A percentile compares a stretch with the other conserved stretches of the same genome.
phyloP scores from a whole-genome alignment of 371 early-diverging fungal genomes.

The Blakeslea trispora region DNA sequence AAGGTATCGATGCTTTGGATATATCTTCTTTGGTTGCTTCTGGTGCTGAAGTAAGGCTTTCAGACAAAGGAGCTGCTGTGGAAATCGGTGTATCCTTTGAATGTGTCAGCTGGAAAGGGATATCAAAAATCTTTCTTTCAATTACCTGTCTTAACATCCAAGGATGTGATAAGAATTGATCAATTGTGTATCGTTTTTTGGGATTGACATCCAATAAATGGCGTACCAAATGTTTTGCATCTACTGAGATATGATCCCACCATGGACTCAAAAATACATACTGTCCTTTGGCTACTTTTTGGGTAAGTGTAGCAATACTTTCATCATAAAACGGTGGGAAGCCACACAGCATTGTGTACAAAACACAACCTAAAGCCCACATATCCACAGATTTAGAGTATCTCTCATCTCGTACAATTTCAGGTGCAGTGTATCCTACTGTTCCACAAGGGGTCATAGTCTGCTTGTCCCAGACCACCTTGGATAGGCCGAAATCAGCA shows the following conservation, averaged over 20 bases:
- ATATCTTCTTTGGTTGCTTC: not conserved
- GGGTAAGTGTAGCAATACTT: constrained; percentile 70
- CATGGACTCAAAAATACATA: constrained; percentile 81
- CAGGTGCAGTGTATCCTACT: constrained; percentile 91
- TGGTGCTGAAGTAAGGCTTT: constrained; percentile 16
- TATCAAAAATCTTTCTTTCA: not conserved
- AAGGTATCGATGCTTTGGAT: constrained; percentile 20
- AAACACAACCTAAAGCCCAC: constrained; percentile 94
- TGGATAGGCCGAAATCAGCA: constrained; percentile 87
- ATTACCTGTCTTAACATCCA: constrained; percentile 24
- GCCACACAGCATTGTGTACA: constrained; percentile 88
- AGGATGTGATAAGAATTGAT: constrained; percentile 58
- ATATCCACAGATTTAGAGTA: constrained; percentile 88
- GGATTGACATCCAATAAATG: constrained; percentile 86
- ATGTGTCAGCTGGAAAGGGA: constrained; percentile 4
- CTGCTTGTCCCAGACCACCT: constrained; percentile 78
- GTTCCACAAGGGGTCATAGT: constrained; percentile 93
- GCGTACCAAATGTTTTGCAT: constrained; percentile 80
- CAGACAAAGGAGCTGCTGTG: constrained; percentile 1
- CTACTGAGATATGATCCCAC: constrained; percentile 84
- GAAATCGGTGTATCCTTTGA: constrained; percentile 17
- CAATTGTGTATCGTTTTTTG: constrained; percentile 78
- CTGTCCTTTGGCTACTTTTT: constrained; percentile 76
- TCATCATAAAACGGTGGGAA: constrained; percentile 92
- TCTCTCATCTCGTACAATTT: constrained; percentile 80